Evolutionary conservation across 1,284 basidiomycete genomes (phyloP).

Genomic region (Ceratobasidium sp.): DNA sequence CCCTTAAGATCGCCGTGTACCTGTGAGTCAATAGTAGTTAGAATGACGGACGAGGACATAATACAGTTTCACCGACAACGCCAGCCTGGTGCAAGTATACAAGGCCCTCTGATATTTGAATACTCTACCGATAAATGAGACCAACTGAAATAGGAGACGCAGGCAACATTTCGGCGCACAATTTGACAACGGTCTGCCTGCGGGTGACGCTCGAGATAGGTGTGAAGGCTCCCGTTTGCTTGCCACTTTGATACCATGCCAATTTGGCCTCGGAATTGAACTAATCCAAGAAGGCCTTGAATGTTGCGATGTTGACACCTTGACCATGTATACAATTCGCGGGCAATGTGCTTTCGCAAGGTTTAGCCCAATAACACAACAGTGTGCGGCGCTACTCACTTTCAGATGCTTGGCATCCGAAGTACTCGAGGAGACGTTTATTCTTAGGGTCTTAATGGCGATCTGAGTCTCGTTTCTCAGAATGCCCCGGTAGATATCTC

Average conservation of each 20-base stretch:
- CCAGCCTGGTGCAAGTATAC: neutral
- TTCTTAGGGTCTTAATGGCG: slow-evolving; percentile 10
- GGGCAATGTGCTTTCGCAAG: neutral
- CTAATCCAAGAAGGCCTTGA: neutral
- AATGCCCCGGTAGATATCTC: neutral
- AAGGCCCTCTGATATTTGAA: neutral
- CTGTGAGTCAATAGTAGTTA: neutral
- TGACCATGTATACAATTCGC: slow-evolving; percentile 20
- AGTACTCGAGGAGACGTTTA: neutral
- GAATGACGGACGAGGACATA: neutral
- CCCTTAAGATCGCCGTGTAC: slow-evolving; percentile 12
- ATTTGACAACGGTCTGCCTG: slow-evolving; percentile 1
- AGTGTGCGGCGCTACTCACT: neutral
- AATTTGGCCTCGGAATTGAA: slow-evolving; percentile 1
- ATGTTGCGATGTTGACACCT: slow-evolving; percentile 19
- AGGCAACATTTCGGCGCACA: neutral
- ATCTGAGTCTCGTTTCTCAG: neutral
- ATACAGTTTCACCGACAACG: neutral
- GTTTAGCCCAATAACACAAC: neutral
- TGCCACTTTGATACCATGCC: slow-evolving; percentile 21
- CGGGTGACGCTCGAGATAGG: neutral
- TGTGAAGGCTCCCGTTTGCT: slow-evolving; percentile 1
- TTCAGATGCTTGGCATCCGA: neutral
- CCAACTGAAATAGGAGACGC: no score
- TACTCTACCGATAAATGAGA: neutral